phyloP scores from a whole-genome alignment of 495 filamentous ascomycete species.

The Oidiodendron maius region DNA sequence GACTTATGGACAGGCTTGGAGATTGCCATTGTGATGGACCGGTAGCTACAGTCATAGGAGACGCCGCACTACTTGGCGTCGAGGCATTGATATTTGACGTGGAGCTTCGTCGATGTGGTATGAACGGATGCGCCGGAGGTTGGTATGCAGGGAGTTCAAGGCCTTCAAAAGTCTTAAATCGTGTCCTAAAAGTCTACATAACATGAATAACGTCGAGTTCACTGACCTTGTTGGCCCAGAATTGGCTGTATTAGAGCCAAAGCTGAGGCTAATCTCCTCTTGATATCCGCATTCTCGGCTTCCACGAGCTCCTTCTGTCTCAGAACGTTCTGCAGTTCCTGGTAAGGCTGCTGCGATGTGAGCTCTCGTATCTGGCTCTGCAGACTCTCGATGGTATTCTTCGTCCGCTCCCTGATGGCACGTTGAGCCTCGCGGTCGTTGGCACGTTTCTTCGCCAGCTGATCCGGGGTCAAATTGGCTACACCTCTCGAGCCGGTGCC shows the following conservation, averaged over 20 bases:
- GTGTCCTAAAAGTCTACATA: not conserved
- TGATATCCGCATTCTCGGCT: constrained; percentile 66
- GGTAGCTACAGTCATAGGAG: constrained; percentile 20
- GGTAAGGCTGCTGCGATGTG: constrained; percentile 67
- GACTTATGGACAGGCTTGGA: constrained; percentile 8
- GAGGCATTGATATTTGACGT: constrained; percentile 23
- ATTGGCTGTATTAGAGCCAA: constrained; percentile 62
- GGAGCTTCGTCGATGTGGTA: constrained; percentile 17
- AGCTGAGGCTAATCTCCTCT: constrained; percentile 51
- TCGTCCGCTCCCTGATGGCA: constrained; percentile 81
- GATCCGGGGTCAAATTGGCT: constrained; percentile 65
- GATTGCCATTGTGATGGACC: constrained; percentile 14
- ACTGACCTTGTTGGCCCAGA: constrained; percentile 28
- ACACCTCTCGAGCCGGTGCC: constrained; percentile 41
- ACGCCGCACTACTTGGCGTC: constrained; percentile 31
- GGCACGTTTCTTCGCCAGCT: constrained; percentile 73
- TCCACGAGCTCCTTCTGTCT: constrained; percentile 64
- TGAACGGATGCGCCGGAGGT: constrained; percentile 6
- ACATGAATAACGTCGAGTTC: constrained; percentile 3
- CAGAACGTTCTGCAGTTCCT: constrained; percentile 66
- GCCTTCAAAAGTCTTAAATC: constrained; percentile 10
- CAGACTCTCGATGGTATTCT: constrained; percentile 72
- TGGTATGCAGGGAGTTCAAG: constrained; percentile 15
- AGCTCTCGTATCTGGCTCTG: constrained; percentile 70
- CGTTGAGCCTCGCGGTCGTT: constrained; percentile 89